Base-by-base conservation (phyloP, 306 rosid genomes). In the Vicia sativa region DNA sequence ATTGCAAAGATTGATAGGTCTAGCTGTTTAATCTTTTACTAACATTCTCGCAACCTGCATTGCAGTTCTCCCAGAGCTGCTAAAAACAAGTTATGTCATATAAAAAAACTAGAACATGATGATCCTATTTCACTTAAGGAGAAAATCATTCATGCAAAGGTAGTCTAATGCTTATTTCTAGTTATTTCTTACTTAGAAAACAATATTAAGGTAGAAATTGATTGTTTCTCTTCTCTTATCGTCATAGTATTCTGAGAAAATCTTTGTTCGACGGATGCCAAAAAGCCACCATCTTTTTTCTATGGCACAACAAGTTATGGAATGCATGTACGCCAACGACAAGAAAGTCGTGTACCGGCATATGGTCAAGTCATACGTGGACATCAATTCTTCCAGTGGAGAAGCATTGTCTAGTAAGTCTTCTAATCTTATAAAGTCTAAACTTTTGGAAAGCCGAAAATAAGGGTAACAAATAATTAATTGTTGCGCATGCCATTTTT, bases 111-210 rank as follows among this genome's bases (percentile, higher is more conserved):
- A 38, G 53, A 72, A 74, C 68, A 69, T 61, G 85, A 82, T 55
- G 95, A 87, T 67, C 81, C 74, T 69, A 90, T 87, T 70, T 76
- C 89, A 29, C 53, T 80, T 6, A 90, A 90, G 81, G 96, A 87
- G 82, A 85, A 77, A 46, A 87, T 78, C 79, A 87, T 89, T 74
- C 81, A 83, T 62, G 85, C 91, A 61, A 87, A 89, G 93, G 93
- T 87, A 75, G 16, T 70, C 15, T 44, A 34, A 70, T 21, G 31
- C 58, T 61, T 12, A 52, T 37, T 68, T 37, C 34, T 43, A 50
- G 53, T 68, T 55, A 31, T 52, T 38, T 68, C 45, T 25, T 13
- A 71, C 31, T 44, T 45, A 18, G n/a, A 37, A 39, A 46, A 41
- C 25, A 74, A 67, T 67, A 35, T 44, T 7, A 34, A 0, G 38